These are phyloP conservation scores for Hericium rajendrae DNA, from an alignment of 768 basidiomycete species.

Conservation along the genomic window DNA sequence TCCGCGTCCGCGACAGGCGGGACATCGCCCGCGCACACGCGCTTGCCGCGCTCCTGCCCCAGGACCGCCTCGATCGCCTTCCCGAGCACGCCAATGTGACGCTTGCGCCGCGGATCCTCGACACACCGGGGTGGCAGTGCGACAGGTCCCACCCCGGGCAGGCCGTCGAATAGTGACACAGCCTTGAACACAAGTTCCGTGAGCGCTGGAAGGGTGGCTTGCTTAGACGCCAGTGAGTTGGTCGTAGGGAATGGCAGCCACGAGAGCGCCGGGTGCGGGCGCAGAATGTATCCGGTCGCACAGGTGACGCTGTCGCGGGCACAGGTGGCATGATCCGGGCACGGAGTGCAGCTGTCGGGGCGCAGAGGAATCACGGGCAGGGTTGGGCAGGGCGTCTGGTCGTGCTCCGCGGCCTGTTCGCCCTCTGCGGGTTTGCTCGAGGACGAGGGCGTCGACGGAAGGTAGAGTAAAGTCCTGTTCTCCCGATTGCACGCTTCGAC, in stretches of 20 bases:
- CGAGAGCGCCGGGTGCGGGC: conserved; percentile 35
- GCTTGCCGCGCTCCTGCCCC: conserved; percentile 52
- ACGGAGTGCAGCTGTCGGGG: conserved; percentile 61
- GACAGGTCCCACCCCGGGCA: conserved; percentile 70
- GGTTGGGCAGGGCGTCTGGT: conserved; percentile 36
- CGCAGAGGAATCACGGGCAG: conserved; percentile 44
- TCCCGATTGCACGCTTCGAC: conserved; percentile 47
- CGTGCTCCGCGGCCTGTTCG: not conserved
- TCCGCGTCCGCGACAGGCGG: conserved; percentile 31
- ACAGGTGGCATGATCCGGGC: conserved; percentile 52
- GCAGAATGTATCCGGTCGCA: conserved; percentile 57
- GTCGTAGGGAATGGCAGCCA: conserved; percentile 34
- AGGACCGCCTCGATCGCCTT: conserved; percentile 59
- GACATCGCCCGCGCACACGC: conserved; percentile 50
- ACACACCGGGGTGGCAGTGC: conserved; percentile 68
- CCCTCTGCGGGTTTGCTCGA: conserved; percentile 3
- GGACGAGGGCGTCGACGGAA: conserved; percentile 15
- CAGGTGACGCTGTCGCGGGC: conserved; percentile 48
- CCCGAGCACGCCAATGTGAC: conserved; percentile 64
- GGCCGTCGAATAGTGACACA: conserved; percentile 39
- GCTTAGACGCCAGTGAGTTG: conserved; percentile 26
- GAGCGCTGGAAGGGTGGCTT: conserved; percentile 22
- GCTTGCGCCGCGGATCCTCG: conserved; percentile 68
- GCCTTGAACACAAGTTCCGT: conserved; percentile 19
- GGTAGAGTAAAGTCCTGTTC: conserved; percentile 39